Evolutionary conservation across 345 rosid species (phyloP), one percentile per base, ranked within the genome.

Genomic region (Firmiana major): DNA sequence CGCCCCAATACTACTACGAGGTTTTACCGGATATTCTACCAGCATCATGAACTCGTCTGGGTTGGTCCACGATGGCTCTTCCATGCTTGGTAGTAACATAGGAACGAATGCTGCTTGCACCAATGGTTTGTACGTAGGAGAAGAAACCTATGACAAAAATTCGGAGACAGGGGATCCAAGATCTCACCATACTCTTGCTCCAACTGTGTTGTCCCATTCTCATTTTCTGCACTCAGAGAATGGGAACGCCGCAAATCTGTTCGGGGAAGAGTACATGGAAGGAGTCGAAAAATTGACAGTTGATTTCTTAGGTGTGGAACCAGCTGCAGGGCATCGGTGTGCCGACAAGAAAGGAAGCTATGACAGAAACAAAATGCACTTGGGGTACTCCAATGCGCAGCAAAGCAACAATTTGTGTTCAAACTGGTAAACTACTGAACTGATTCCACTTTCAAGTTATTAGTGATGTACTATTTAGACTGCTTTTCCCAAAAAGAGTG

Each of bases 251-350:
- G 69, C 42, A 34, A 55, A 59, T 38, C 40, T 53, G 9, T 59
- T 80, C 15, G 79, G 66, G 73, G 77, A 80, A 71, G 71, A 46
- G 64, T 80, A 59, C 72, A 22, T 57, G 63, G 81, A 67, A 68
- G 85, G 81, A 48, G 79, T 73, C 5, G 79, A 79, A 51, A 88
- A 83, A 76, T 74, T 78, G 83, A 87, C 90, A 0, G 77, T 88
- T 42, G 91, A 88, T 75, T 87, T 88, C 82, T 76, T 90, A 11
- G 91, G 88, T 38, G 83, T 85, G 70, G 88, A 90, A 73, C 85
- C 84, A 11, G 68, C n/a, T n/a, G n/a, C 74, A 9, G 83, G 77
- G 5, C 76, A 77, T 67, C 78, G 84, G 19, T 40, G 79, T 43
- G 59, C 26, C 48, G 79, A 82, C 13, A 75, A 55, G 28, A 81